A percentile compares a stretch with the other conserved stretches of the same genome.
phyloP scores from a whole-genome alignment of 2,329 filamentous ascomycete genomes.

The Pseudopyricularia javanii region DNA sequence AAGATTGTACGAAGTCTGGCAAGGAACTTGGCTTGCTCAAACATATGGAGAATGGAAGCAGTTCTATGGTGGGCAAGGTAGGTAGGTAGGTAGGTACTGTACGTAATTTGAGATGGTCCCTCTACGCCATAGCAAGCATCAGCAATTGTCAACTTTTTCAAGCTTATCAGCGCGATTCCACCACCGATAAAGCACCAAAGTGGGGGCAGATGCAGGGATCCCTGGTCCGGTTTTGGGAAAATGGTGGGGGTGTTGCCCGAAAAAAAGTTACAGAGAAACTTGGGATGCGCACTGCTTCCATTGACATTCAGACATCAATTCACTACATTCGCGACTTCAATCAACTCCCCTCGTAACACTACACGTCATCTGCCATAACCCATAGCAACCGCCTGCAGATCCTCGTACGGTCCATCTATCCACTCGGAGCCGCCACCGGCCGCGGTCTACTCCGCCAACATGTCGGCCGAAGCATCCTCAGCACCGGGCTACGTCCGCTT shows the following conservation, averaged over 20 bases:
- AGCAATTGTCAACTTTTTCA: neutral
- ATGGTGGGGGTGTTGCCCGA: neutral
- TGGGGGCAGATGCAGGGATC: neutral
- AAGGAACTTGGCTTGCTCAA: too few species aligned
- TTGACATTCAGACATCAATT: neutral
- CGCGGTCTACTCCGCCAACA: neutral
- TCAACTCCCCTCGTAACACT: too few species aligned
- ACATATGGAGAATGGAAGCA: too few species aligned
- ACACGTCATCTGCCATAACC: too few species aligned
- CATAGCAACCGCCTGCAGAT: neutral
- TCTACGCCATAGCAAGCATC: neutral
- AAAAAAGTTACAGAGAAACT: neutral
- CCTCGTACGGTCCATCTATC: neutral
- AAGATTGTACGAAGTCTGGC: neutral
- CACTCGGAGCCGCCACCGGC: neutral
- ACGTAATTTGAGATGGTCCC: neutral
- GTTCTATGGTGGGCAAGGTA: too few species aligned
- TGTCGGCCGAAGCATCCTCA: too few species aligned
- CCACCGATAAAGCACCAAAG: neutral
- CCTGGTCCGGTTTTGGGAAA: neutral
- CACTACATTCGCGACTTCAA: too few species aligned
- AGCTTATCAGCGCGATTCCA: slow-evolving; percentile 1
- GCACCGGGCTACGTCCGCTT: slow-evolving; percentile 54
- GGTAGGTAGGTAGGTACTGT: too few species aligned
- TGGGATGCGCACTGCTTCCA: too few species aligned